Percentiles rank a stretch among this genome's conserved stretches.
Evolutionary conservation across 148 eudicot species (phyloP).

Genomic region (Arctostaphylos glauca): DNA sequence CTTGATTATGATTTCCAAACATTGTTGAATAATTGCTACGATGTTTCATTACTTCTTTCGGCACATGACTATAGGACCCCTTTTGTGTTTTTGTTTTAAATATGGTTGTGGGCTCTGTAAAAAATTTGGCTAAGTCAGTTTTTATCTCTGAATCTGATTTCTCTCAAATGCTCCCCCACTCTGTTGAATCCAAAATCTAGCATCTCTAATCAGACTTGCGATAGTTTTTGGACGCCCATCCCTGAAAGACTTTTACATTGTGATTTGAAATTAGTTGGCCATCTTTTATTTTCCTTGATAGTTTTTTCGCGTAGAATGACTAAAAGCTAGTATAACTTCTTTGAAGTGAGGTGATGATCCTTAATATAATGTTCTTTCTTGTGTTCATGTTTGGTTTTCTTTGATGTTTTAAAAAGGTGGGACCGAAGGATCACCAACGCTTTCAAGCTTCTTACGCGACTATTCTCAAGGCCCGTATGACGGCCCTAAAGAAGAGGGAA

Average conservation of each 20-base stretch:
- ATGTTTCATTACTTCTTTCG: background rate
- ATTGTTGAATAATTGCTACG: background rate
- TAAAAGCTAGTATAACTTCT: background rate
- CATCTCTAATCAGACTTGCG: background rate
- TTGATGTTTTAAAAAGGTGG: constrained; percentile 43
- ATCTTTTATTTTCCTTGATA: background rate
- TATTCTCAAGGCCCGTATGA: constrained; percentile 91
- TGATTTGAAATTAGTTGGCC: background rate
- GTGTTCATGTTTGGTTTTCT: background rate
- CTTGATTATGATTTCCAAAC: background rate
- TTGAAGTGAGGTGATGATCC: background rate
- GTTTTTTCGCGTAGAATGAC: background rate
- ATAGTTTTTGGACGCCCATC: background rate
- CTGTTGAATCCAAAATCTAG: background rate
- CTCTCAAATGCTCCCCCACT: background rate
- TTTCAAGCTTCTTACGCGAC: constrained; percentile 92
- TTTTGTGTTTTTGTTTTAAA: background rate
- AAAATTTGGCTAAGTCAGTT: background rate
- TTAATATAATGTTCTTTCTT: background rate
- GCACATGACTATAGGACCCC: background rate
- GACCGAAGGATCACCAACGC: constrained; percentile 81
- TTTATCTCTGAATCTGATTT: background rate
- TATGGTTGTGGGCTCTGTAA: background rate
- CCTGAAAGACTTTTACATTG: background rate
- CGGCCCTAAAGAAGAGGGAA: constrained; percentile 89